Evolutionary conservation across 2,329 filamentous ascomycete species (phyloP).

Genomic region (Aspergillus nomiae): DNA sequence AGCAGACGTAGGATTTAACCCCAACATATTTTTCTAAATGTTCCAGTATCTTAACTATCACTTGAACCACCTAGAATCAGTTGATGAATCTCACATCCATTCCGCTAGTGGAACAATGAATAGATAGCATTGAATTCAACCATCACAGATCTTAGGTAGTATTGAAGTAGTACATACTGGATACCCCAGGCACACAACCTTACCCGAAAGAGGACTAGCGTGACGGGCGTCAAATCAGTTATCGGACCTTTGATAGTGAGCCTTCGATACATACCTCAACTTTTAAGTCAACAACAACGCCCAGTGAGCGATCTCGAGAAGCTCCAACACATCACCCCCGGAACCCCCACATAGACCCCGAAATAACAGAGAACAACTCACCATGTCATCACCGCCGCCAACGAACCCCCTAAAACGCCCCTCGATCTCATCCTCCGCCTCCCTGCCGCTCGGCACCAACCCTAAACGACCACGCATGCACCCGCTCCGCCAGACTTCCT

Average conservation of each 20-base stretch:
- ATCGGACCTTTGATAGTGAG: not conserved
- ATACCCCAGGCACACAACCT: not conserved
- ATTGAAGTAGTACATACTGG: not conserved
- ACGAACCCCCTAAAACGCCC: slow-evolving; percentile 44
- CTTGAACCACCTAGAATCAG: no score
- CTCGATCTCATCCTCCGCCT: slow-evolving; percentile 42
- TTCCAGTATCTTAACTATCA: no score
- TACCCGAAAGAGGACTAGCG: not conserved
- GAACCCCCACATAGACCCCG: not conserved
- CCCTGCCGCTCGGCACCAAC: slow-evolving; percentile 33
- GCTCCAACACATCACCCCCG: not conserved
- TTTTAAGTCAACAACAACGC: not conserved
- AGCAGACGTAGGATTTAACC: no score
- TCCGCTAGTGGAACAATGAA: no score
- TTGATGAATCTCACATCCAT: no score
- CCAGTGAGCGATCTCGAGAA: not conserved
- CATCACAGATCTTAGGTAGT: no score
- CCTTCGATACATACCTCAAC: not conserved
- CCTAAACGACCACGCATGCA: slow-evolving; percentile 43
- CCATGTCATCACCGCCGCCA: slow-evolving; percentile 41
- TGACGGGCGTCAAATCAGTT: not conserved
- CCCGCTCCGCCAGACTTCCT: slow-evolving; percentile 51
- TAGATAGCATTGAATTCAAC: no score
- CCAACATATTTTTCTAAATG: no score
- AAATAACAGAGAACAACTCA: slow-evolving; percentile 13